Conservation (phyloP, 2,329 filamentous ascomycete species). For the Didymellaceae sp. region DNA sequence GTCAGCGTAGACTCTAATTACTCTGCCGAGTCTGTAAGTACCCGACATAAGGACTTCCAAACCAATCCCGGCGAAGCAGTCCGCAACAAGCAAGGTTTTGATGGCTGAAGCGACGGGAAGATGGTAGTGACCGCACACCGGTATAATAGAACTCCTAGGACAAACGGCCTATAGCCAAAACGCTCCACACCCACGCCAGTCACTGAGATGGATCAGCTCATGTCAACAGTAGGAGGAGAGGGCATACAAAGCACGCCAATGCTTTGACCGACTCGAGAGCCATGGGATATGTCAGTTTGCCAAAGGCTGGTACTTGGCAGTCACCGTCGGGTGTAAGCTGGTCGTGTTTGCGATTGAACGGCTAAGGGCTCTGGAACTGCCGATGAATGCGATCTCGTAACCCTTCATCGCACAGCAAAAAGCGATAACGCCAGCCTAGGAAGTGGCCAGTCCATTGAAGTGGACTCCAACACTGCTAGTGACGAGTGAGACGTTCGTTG, state of each 20-base stretch:
- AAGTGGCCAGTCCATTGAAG: constrained; percentile 81
- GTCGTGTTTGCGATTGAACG: constrained; percentile 52
- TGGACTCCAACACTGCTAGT: constrained; percentile 80
- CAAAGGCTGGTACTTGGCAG: constrained; percentile 50
- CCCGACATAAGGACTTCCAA: constrained; percentile 48
- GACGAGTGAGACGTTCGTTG: too few relatives aligned
- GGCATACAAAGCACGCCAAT: constrained; percentile 43
- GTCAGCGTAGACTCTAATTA: not conserved
- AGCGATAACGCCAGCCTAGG: constrained; percentile 80
- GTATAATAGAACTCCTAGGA: constrained; percentile 21
- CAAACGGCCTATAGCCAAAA: constrained; percentile 40
- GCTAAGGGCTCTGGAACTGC: constrained; percentile 68
- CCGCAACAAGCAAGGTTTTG: constrained; percentile 22
- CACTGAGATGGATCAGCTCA: constrained; percentile 15
- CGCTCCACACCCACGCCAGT: constrained; percentile 49
- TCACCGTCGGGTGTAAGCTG: constrained; percentile 33
- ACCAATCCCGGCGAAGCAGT: constrained; percentile 38
- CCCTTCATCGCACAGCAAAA: constrained; percentile 89
- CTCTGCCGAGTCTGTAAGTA: not conserved
- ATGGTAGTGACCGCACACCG: constrained; percentile 23
- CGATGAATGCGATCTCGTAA: constrained; percentile 79
- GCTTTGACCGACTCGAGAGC: constrained; percentile 47
- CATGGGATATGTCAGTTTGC: constrained; percentile 52
- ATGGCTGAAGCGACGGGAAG: constrained; percentile 26
- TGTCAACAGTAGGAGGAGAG: not conserved